A percentile compares a stretch with the other conserved stretches of the same genome.
These are phyloP conservation scores for Ogataea trehalophila DNA, from an alignment of 805 yeast species.

Conservation along the genomic window DNA sequence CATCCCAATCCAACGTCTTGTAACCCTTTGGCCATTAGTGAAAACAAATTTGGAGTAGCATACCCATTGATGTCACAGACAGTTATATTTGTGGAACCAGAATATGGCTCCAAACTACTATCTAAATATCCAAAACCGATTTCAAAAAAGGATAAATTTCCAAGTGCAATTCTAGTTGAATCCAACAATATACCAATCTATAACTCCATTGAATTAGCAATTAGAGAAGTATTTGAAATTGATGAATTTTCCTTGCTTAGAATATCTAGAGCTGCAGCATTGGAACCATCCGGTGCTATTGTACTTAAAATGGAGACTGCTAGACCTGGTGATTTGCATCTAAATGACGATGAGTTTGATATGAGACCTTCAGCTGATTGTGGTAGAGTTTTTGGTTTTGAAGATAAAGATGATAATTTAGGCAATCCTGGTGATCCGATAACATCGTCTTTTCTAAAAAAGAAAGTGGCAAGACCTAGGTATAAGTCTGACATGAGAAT, in stretches of 20 bases:
- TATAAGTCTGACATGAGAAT: conserved; percentile 61
- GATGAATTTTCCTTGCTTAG: conserved; percentile 42
- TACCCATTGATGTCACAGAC: conserved; percentile 14
- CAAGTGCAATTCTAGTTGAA: conserved; percentile 12
- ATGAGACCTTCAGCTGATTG: conserved; percentile 1
- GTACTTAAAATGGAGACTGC: conserved; percentile 52
- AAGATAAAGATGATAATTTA: conserved; percentile 23
- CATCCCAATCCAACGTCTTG: neutral
- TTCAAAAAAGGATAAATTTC: neutral
- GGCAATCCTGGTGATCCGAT: conserved; percentile 41
- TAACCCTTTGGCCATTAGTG: neutral
- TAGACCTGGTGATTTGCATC: conserved; percentile 44
- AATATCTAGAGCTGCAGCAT: conserved; percentile 51
- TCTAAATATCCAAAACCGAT: neutral
- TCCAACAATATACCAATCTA: conserved; percentile 15
- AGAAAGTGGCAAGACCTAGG: conserved; percentile 55
- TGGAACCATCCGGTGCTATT: conserved; percentile 47
- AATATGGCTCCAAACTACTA: neutral
- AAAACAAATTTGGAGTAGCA: neutral
- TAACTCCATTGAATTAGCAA: conserved; percentile 40
- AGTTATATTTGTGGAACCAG: conserved; percentile 12
- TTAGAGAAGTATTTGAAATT: conserved; percentile 37
- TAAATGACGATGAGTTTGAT: conserved; percentile 44
- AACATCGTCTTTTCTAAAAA: conserved; percentile 47
- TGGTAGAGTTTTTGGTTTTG: neutral